phyloP scores from a whole-genome alignment of 495 filamentous ascomycete genomes.

The Neurospora terricola region DNA sequence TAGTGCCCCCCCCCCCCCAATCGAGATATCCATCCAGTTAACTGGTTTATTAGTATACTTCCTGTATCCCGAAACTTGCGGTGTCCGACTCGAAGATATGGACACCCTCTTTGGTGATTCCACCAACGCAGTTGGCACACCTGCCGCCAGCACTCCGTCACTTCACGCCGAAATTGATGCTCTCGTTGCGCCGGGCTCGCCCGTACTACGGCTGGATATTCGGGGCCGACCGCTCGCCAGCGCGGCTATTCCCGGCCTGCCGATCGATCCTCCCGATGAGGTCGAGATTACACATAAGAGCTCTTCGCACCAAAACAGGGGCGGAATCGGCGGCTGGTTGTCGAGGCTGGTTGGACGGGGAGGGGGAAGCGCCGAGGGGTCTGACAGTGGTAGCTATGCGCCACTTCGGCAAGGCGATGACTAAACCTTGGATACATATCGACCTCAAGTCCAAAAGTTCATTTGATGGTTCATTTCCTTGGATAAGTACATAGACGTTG shows the following conservation, averaged over 20 bases:
- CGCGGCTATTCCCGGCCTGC: conserved; percentile 26
- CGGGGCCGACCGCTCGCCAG: conserved; percentile 31
- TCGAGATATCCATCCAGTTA: conserved; percentile 7
- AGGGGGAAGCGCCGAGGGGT: conserved; percentile 8
- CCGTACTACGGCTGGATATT: conserved; percentile 69
- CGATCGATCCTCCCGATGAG: conserved; percentile 29
- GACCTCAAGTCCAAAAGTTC: not conserved
- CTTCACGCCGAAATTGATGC: conserved; percentile 59
- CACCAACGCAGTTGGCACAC: conserved; percentile 55
- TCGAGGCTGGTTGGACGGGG: conserved; percentile 33
- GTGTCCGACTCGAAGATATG: conserved; percentile 95
- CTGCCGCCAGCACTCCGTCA: conserved; percentile 41
- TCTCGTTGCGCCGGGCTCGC: conserved; percentile 60
- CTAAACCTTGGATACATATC: conserved; percentile 6
- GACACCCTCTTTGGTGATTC: conserved; percentile 83
- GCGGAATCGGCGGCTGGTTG: conserved; percentile 39
- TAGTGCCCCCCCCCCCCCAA: not conserved
- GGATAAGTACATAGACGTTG: not conserved
- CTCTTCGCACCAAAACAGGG: conserved; percentile 13
- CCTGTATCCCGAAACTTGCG: conserved; percentile 92
- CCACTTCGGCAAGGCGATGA: conserved; percentile 34
- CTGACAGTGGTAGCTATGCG: conserved; percentile 29
- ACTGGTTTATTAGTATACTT: conserved; percentile 66
- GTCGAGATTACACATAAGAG: conserved; percentile 18
- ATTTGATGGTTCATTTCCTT: not conserved